A percentile compares a stretch with the other conserved stretches of the same genome.
phyloP scores from a whole-genome alignment of 148 eudicot species.

The Camellia sinensis region DNA sequence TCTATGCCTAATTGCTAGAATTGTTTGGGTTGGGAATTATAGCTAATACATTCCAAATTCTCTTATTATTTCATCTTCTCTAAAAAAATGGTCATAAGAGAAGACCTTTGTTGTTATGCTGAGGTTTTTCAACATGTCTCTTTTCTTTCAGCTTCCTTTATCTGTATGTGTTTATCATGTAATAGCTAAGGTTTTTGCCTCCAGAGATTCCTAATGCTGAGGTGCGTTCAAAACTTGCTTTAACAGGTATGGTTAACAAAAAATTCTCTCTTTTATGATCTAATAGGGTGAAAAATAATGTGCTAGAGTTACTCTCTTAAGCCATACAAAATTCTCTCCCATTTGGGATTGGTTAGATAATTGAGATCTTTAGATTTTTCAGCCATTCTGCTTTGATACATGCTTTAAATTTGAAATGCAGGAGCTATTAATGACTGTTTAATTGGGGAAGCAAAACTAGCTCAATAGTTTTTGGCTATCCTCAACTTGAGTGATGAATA shows the following conservation, averaged over 20 bases:
- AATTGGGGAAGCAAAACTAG: slow-evolving; percentile 48
- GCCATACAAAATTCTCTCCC: not conserved
- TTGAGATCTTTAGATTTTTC: not conserved
- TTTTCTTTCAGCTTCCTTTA: not conserved
- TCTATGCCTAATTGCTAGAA: not conserved
- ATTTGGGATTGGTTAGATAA: not conserved
- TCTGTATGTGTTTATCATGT: not conserved
- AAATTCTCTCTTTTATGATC: not conserved
- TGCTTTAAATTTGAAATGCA: slow-evolving; percentile 22
- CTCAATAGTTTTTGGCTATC: slow-evolving; percentile 45
- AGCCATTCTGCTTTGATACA: not conserved
- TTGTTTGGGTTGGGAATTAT: not conserved
- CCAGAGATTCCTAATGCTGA: not conserved
- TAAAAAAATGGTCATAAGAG: not conserved
- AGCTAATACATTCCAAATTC: not conserved
- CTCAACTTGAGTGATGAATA: slow-evolving; percentile 49
- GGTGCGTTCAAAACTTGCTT: slow-evolving; percentile 68
- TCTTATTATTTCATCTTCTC: not conserved
- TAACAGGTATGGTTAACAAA: slow-evolving; percentile 27
- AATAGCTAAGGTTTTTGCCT: not conserved
- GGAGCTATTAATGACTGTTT: slow-evolving; percentile 60
- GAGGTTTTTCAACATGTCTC: too few species aligned
- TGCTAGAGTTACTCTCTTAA: not conserved
- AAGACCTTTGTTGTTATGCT: too few species aligned
- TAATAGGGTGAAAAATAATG: not conserved